Evolutionary conservation across 495 filamentous ascomycete genomes (phyloP).

Genomic region (Daldinia caldariorum): DNA sequence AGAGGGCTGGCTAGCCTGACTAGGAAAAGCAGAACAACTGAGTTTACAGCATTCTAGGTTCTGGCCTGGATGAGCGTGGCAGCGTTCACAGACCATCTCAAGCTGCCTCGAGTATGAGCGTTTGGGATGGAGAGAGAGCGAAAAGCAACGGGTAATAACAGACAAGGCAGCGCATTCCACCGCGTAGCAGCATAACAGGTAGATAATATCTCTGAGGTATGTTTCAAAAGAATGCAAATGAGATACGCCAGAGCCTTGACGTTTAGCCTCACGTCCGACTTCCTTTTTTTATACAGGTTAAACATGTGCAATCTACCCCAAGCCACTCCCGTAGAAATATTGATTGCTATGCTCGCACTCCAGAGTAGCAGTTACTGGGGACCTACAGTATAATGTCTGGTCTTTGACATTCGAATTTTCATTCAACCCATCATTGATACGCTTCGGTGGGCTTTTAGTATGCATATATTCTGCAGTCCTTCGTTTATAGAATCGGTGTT

Average conservation of each 20-base stretch:
- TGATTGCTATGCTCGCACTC: not conserved
- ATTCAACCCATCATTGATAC: not conserved
- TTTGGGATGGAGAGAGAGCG: not conserved
- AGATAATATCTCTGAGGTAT: not conserved
- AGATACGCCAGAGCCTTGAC: not conserved
- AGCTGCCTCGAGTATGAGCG: not conserved
- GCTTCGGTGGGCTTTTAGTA: not conserved
- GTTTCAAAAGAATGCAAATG: constrained; percentile 1
- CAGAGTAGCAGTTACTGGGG: not conserved
- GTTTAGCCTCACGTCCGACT: not conserved
- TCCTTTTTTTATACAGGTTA: constrained; percentile 13
- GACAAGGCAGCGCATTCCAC: not conserved
- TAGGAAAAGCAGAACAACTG: constrained; percentile 10
- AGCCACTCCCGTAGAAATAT: constrained; percentile 5
- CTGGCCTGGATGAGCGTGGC: not conserved
- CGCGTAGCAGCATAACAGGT: not conserved
- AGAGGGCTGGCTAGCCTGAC: constrained; percentile 21
- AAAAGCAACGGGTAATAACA: too few species aligned
- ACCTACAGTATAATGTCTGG: too few species aligned
- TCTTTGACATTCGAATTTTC: too few species aligned
- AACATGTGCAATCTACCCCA: not conserved
- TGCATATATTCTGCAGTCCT: not conserved
- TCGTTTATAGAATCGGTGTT: not conserved
- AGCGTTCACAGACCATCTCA: not conserved
- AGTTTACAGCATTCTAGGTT: constrained; percentile 2